Percentiles rank a stretch among this genome's conserved stretches.
These are phyloP conservation scores for Tephrocybe sp. DNA, from an alignment of 768 basidiomycete genomes.

Conservation along the genomic window DNA sequence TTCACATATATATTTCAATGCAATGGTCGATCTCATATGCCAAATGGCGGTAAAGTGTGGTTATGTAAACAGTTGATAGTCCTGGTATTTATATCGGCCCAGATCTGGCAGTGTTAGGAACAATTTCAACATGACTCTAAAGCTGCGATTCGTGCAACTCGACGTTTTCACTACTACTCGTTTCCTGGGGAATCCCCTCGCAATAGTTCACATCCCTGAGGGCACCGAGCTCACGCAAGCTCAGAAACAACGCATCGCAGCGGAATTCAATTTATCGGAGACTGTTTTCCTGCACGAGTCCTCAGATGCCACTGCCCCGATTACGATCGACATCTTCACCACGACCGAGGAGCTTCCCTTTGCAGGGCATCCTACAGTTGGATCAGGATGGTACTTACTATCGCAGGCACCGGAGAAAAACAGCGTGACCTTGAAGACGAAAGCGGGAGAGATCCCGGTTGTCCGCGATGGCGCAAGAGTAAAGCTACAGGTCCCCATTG, in stretches of 20 bases:
- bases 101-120: too few species aligned
- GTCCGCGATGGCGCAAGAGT: slow-evolving; percentile 26
- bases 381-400: slow-evolving; percentile 41
- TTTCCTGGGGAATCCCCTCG: slow-evolving; percentile 43
- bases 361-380: slow-evolving; percentile 45
- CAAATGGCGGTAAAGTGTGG: too few species aligned
- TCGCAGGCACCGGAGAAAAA: slow-evolving; percentile 18
- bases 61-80: too few species aligned
- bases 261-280: slow-evolving; percentile 50
- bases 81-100: too few species aligned
- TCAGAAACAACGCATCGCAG: slow-evolving; percentile 41
- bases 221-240: slow-evolving; percentile 27
- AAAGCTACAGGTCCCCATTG: slow-evolving; percentile 34
- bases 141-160: slow-evolving; percentile 30
- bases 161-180: slow-evolving; percentile 43
- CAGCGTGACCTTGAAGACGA: slow-evolving; percentile 32
- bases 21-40: too few species aligned
- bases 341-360: slow-evolving; percentile 38
- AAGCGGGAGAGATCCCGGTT: slow-evolving; percentile 42
- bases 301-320: slow-evolving; percentile 17
- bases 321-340: slow-evolving; percentile 41
- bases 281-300: slow-evolving; percentile 43
- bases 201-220: slow-evolving; percentile 37
- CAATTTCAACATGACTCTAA: slow-evolving; percentile 13
- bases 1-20: too few species aligned